phyloP scores from a whole-genome alignment of 106 monocot species.

The Dendrobium officinale region DNA sequence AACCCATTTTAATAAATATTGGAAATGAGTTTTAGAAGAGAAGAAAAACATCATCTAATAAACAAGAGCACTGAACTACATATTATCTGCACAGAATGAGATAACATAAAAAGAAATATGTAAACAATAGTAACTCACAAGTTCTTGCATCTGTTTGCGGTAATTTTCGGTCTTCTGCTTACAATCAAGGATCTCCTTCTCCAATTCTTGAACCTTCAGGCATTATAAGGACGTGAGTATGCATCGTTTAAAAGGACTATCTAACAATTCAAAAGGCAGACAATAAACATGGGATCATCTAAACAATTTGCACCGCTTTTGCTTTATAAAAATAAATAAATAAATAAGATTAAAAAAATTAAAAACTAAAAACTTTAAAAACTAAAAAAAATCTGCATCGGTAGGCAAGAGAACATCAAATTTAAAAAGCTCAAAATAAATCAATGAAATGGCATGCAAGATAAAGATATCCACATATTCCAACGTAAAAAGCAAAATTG shows the following conservation, averaged over 20 bases:
- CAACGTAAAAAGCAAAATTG: too few species aligned
- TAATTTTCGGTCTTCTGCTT: constrained; percentile 68
- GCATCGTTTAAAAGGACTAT: background rate
- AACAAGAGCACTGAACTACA: background rate
- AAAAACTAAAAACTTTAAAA: too few species aligned
- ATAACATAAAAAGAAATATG: background rate
- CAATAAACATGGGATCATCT: background rate
- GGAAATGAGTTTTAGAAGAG: background rate
- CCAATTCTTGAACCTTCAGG: constrained; percentile 36
- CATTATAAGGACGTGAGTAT: background rate
- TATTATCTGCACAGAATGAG: background rate
- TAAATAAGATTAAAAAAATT: too few species aligned
- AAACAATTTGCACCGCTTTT: background rate
- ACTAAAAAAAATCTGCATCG: background rate
- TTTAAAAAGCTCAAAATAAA: constrained; percentile 2
- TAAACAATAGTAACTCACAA: constrained; percentile 34
- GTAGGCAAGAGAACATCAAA: background rate
- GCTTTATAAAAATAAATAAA: too few species aligned
- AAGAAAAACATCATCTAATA: background rate
- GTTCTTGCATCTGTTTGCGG: constrained; percentile 73
- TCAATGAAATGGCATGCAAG: background rate
- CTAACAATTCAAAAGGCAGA: background rate
- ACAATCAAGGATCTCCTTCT: constrained; percentile 61
- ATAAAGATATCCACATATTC: background rate
- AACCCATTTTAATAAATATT: background rate